Evolutionary conservation across 305 asterid species (phyloP).

Genomic region (Fraxinus latifolia): DNA sequence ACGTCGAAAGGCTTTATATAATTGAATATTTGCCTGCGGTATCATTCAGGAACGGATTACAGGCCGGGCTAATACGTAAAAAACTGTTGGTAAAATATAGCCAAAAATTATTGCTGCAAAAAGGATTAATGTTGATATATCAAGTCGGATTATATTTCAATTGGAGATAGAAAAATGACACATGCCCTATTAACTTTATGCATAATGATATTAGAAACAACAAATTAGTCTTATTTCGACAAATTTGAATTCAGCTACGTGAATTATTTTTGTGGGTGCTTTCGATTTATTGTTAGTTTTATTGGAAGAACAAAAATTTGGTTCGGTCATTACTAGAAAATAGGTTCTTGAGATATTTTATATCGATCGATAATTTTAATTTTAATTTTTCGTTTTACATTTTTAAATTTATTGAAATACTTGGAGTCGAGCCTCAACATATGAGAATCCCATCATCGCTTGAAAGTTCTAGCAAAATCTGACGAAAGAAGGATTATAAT

Average conservation of each 20-base stretch:
- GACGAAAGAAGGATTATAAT: slow-evolving; percentile 21
- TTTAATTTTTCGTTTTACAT: neutral
- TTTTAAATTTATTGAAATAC: neutral
- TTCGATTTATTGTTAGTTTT: neutral
- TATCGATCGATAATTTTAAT: neutral
- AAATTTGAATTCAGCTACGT: neutral
- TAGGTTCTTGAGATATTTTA: neutral
- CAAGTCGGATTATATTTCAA: neutral
- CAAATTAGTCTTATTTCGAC: neutral
- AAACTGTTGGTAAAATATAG: neutral
- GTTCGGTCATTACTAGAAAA: neutral
- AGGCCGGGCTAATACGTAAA: too few species aligned
- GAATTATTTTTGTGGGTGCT: neutral
- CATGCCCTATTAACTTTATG: neutral
- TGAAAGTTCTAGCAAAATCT: neutral
- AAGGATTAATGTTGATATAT: neutral
- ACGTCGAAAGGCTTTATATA: neutral
- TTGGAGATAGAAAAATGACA: neutral
- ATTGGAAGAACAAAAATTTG: neutral
- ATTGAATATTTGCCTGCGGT: neutral
- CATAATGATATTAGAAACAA: neutral
- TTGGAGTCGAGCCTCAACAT: neutral
- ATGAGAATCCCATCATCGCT: neutral
- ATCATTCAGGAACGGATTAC: neutral
- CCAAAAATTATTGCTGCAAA: neutral